Evolutionary conservation across 257 asterid genomes (phyloP), one percentile per base, ranked within the genome.

Genomic region (Forsythia suspensa): DNA sequence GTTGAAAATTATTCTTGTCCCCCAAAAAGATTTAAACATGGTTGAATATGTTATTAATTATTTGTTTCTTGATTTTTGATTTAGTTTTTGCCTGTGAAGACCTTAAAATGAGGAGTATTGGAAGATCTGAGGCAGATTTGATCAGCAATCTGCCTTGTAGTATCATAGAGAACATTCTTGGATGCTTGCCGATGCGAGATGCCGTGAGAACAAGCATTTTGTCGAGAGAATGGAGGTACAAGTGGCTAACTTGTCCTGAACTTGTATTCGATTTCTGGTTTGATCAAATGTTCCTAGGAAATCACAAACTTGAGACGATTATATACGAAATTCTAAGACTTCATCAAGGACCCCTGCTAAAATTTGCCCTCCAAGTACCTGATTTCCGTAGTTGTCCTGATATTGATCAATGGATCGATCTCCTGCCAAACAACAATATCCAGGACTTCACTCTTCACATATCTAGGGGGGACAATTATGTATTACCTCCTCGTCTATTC

Each of bases 181-280:
- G 92, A 43, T 86, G 88, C 84, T 82, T 90, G 85, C 92, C 92
- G 42, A 78, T 90, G 38, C 86, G 90, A n/a, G 94, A 90, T 72
- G 85, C 83, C 4, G 94, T 86, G 29, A 84, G 92, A 70, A 86
- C 90, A 4, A 90, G 92, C 84, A 85, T 88, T 4, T 80, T 88
- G 79, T 90, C 94, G 9, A 73, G 86, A 20, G 91, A 90, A 78
- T 90, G 94, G 92, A 84, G 91, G 71, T 70, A 80, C 82, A 90
- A 85, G 79, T 90, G 94, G 92, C 29, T 73, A 0, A 81, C 88
- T 0, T 87, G 92, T 43, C 88, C 92, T 0, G 89, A 86, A 1
- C 77, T 90, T 39, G 90, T 85, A 61, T 86, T 88, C 16, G 90
- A 85, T 82, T 80, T 85, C 83, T 82, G 89, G 85, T 88, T 88